phyloP scores from a whole-genome alignment of 495 filamentous ascomycete genomes.

The Penicillium longicatenatum region DNA sequence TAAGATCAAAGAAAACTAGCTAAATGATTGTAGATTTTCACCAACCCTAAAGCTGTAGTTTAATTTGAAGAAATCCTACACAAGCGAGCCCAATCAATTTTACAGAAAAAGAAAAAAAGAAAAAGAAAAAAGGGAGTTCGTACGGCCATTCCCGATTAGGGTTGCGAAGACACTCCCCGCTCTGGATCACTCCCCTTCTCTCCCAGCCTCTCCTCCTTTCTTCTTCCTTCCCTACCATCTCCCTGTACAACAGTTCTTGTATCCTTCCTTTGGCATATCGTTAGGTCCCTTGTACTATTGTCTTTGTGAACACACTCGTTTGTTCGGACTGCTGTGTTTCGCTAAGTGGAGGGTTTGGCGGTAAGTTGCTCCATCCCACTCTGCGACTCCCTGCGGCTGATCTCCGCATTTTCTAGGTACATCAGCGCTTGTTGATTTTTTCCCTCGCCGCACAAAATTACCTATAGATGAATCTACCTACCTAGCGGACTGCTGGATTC shows the following conservation, averaged over 20 bases:
- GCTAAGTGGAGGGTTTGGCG: constrained; percentile 28
- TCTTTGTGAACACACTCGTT: constrained; percentile 29
- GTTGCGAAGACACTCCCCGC: constrained; percentile 28
- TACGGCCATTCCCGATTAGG: constrained; percentile 30
- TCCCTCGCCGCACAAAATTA: constrained; percentile 3
- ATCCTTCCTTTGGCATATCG: constrained; percentile 27
- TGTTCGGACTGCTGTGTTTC: constrained; percentile 17
- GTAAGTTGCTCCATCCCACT: constrained; percentile 32
- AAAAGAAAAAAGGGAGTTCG: constrained; percentile 13
- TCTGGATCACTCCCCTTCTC: constrained; percentile 29
- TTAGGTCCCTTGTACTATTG: constrained; percentile 18
- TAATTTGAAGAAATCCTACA: neutral
- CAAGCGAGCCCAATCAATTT: constrained; percentile 2
- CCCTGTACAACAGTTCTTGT: constrained; percentile 43
- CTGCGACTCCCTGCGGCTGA: constrained; percentile 31
- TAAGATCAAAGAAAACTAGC: neutral
- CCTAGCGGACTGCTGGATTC: constrained; percentile 7
- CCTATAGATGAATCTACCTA: constrained; percentile 19
- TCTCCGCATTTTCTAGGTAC: constrained; percentile 35
- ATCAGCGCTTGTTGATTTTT: constrained; percentile 17
- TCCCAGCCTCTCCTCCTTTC: constrained; percentile 33
- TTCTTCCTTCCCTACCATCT: constrained; percentile 30
- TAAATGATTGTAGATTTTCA: neutral
- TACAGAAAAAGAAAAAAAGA: constrained; percentile 1
- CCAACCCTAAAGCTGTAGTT: neutral